Conservation (phyloP, 2,329 filamentous ascomycete genomes). For the Pseudogymnoascus sp. region DNA sequence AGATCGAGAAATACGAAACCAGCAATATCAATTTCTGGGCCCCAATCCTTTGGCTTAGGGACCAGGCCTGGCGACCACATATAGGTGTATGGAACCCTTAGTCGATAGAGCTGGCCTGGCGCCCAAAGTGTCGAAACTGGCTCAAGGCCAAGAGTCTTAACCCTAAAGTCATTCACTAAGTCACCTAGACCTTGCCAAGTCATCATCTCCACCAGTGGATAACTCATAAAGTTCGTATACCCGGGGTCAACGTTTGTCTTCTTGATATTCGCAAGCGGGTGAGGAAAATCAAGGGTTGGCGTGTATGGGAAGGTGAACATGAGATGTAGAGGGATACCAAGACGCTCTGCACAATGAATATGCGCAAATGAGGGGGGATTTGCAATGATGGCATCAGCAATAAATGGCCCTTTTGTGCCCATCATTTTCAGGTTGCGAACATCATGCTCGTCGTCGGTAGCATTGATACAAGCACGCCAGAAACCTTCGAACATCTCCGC, state of each 20-base stretch:
- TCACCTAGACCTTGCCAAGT: constrained; percentile 77
- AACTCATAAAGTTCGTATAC: constrained; percentile 70
- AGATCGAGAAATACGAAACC: constrained; percentile 69
- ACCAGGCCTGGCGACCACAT: constrained; percentile 56
- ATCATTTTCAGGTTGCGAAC: constrained; percentile 54
- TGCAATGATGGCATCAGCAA: constrained; percentile 75
- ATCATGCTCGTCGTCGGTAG: constrained; percentile 60
- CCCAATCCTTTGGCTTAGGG: constrained; percentile 57
- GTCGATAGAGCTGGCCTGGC: constrained; percentile 57
- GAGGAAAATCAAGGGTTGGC: constrained; percentile 64
- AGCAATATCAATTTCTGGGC: constrained; percentile 57
- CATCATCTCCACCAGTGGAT: constrained; percentile 71
- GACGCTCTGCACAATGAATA: constrained; percentile 68
- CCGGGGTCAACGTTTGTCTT: constrained; percentile 56
- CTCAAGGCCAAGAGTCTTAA: constrained; percentile 57
- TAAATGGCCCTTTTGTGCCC: constrained; percentile 50
- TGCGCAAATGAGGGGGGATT: constrained; percentile 75
- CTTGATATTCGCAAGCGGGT: constrained; percentile 66
- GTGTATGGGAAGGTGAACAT: constrained; percentile 84
- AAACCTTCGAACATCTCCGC: constrained; percentile 77
- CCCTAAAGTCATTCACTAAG: constrained; percentile 62
- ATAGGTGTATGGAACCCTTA: constrained; percentile 65
- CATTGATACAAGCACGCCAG: constrained; percentile 69
- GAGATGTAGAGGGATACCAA: constrained; percentile 61
- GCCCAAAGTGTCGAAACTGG: constrained; percentile 67